These are phyloP conservation scores for Coprinopsis sp. DNA, from an alignment of 768 basidiomycete genomes.

Conservation along the genomic window DNA sequence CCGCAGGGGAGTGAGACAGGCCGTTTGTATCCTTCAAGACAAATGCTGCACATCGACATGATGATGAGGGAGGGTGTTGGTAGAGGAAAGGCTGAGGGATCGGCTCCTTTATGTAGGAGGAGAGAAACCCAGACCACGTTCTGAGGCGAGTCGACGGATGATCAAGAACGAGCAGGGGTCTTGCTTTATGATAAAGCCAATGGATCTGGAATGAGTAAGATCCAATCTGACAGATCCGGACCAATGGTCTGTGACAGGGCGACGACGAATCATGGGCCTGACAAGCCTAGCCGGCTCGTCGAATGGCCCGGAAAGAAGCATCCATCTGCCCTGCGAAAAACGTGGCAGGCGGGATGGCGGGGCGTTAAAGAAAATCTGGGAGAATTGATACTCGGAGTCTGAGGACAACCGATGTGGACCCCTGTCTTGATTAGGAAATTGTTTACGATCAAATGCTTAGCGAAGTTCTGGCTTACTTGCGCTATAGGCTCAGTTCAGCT, in stretches of 20 bases:
- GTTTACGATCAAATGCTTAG: too few species aligned
- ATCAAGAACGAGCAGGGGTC: constrained; percentile 9
- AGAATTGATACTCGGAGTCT: too few species aligned
- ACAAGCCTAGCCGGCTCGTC: too few species aligned
- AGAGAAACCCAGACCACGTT: constrained; percentile 9
- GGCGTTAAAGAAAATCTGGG: too few species aligned
- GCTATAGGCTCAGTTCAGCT: too few species aligned
- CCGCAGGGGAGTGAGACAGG: constrained; percentile 65
- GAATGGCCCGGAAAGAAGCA: too few species aligned
- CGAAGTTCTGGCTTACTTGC: too few species aligned
- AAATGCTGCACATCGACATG: constrained; percentile 58
- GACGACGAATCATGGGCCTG: too few species aligned
- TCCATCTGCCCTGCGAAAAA: too few species aligned
- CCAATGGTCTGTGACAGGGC: constrained; percentile 25
- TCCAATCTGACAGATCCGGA: constrained; percentile 18
- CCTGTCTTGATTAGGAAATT: too few species aligned
- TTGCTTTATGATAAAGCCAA: not conserved
- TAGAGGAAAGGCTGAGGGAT: not conserved
- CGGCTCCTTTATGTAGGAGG: constrained; percentile 7
- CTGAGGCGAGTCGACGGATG: constrained; percentile 12
- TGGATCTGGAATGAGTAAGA: constrained; percentile 8
- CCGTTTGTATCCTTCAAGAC: constrained; percentile 47
- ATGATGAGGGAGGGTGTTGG: not conserved
- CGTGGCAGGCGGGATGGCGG: too few species aligned
- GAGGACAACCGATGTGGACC: too few species aligned